Evolutionary conservation across 78 protist species (phyloP).

Genomic region (Emiliania huxleyi): DNA sequence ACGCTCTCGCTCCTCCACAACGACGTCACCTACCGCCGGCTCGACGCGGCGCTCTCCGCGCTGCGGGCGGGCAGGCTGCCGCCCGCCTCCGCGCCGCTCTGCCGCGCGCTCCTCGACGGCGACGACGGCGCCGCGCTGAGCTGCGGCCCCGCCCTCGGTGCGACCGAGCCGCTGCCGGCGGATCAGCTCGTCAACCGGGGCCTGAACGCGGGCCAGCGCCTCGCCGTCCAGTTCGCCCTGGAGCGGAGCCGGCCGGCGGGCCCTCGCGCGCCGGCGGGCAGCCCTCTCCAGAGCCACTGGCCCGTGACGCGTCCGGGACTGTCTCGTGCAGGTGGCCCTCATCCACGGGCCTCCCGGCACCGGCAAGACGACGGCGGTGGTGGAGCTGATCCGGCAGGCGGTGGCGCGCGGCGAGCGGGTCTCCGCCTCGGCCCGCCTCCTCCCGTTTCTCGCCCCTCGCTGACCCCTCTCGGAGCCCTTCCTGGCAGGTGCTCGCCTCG

Average conservation of each 20-base stretch:
- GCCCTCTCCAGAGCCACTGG: too few relatives aligned
- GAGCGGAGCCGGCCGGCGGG: not conserved
- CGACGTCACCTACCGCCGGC: conserved; percentile 68
- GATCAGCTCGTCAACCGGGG: too few relatives aligned
- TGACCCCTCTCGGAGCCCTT: too few relatives aligned
- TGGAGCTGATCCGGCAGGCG: conserved; percentile 71
- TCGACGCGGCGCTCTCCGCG: not conserved
- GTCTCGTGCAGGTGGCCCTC: conserved; percentile 39
- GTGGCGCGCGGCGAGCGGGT: conserved; percentile 46
- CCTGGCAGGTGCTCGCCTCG: conserved; percentile 44
- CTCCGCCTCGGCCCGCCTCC: conserved; percentile 61
- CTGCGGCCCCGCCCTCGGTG: too few relatives aligned
- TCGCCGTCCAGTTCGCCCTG: conserved; percentile 59
- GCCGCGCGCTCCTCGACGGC: not conserved
- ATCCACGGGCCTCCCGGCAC: conserved; percentile 86
- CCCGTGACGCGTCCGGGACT: not conserved
- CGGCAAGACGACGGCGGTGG: conserved; percentile 81
- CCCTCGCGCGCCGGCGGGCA: too few relatives aligned
- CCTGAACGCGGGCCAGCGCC: conserved; percentile 57
- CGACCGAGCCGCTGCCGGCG: too few relatives aligned
- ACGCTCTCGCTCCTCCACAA: conserved; percentile 34
- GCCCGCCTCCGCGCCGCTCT: not conserved
- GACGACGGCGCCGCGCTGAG: not conserved
- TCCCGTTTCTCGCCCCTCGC: too few relatives aligned
- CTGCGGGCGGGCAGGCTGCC: not conserved